Conservation (phyloP, 495 filamentous ascomycete genomes). For the Hypoxylon cercidicola region DNA sequence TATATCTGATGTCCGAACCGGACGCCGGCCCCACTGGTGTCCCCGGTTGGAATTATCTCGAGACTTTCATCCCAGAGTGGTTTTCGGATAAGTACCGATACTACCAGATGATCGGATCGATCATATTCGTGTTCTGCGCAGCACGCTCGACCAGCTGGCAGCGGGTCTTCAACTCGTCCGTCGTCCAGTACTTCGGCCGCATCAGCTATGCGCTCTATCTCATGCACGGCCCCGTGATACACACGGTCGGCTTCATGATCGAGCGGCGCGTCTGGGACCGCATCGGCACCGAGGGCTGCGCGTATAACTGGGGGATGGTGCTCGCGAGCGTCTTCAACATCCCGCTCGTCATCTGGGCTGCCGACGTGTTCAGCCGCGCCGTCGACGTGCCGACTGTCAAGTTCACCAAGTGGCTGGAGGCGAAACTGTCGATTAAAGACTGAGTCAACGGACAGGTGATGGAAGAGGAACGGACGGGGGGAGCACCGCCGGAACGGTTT, state of each 20-base stretch:
- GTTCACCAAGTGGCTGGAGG: slow-evolving; percentile 58
- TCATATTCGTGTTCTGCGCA: slow-evolving; percentile 52
- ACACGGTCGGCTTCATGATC: slow-evolving; percentile 55
- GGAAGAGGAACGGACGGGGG: neutral
- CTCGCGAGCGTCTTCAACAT: slow-evolving; percentile 50
- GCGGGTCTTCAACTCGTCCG: slow-evolving; percentile 46
- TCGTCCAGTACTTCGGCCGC: slow-evolving; percentile 59
- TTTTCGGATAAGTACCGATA: slow-evolving; percentile 56
- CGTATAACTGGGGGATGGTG: slow-evolving; percentile 49
- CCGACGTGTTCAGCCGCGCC: slow-evolving; percentile 58
- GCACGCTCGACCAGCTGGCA: slow-evolving; percentile 50
- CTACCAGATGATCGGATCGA: slow-evolving; percentile 54
- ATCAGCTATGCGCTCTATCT: slow-evolving; percentile 64
- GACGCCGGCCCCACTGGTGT: slow-evolving; percentile 49
- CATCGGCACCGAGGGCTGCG: slow-evolving; percentile 47
- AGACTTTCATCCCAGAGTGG: slow-evolving; percentile 50
- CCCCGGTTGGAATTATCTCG: slow-evolving; percentile 55
- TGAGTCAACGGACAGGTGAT: neutral
- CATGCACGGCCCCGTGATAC: slow-evolving; percentile 62
- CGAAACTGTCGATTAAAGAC: slow-evolving; percentile 31
- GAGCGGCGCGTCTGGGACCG: slow-evolving; percentile 48
- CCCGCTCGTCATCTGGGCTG: slow-evolving; percentile 54
- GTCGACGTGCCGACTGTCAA: slow-evolving; percentile 58
- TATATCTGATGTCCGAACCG: slow-evolving; percentile 57
- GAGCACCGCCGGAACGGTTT: slow-evolving; percentile 17